phyloP scores from a whole-genome alignment of 176 grass and related monocot species.

The Phragmites australis region DNA sequence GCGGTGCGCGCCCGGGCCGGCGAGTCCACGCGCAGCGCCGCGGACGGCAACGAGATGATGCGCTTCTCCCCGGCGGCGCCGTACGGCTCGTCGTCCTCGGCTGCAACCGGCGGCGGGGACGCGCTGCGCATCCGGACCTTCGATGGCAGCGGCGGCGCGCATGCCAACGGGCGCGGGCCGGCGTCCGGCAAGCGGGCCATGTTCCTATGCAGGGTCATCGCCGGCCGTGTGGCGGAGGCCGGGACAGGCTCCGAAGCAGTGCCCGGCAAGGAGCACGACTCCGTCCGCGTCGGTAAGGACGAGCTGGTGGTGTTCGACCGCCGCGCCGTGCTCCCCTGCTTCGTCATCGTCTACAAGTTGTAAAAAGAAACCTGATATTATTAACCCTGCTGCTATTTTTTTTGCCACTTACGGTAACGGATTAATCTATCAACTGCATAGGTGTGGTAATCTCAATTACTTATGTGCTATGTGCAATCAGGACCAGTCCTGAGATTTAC shows the following conservation, averaged over 20 bases:
- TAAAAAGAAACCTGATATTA: constrained; percentile 26
- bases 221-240: constrained; percentile 58
- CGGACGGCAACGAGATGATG: constrained; percentile 97
- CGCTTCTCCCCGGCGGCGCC: constrained; percentile 59
- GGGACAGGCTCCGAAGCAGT: not conserved
- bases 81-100: not conserved
- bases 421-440: constrained; percentile 31
- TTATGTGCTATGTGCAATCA: too few species aligned
- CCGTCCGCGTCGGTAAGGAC: constrained; percentile 57
- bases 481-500: too few species aligned
- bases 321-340: constrained; percentile 88
- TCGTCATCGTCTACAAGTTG: constrained; percentile 88
- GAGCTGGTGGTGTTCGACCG: constrained; percentile 83
- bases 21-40: constrained; percentile 53
- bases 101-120: constrained; percentile 25
- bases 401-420: not conserved
- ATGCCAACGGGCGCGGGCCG: constrained; percentile 53
- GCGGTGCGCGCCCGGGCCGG: constrained; percentile 54
- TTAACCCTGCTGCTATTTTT: constrained; percentile 39
- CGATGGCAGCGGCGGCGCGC: constrained; percentile 81
- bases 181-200: constrained; percentile 60
- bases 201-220: constrained; percentile 90
- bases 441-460: not conserved
- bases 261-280: constrained; percentile 54
- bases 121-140: constrained; percentile 61